A percentile compares a stretch with the other conserved stretches of the same genome.
phyloP scores from a whole-genome alignment of 106 monocot species.

The Chionographis japonica region DNA sequence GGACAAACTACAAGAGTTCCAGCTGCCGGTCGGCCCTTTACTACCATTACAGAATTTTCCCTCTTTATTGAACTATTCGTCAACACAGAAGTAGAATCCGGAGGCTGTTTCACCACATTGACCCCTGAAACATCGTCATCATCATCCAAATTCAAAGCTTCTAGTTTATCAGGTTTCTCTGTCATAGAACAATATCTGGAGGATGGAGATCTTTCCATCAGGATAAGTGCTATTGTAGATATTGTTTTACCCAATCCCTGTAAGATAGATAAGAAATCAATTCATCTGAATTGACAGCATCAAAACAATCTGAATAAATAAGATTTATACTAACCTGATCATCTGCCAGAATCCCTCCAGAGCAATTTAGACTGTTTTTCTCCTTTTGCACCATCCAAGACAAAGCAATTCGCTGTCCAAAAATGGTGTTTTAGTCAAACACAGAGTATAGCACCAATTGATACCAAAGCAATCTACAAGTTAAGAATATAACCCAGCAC shows the following conservation, averaged over 20 bases:
- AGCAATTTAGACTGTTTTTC: conserved; percentile 43
- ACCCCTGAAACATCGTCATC: conserved; percentile 14
- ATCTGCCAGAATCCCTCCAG: conserved; percentile 95
- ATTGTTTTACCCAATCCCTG: conserved; percentile 95
- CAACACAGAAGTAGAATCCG: neutral
- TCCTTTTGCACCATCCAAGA: conserved; percentile 98
- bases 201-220: conserved; percentile 64
- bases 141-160: conserved; percentile 52
- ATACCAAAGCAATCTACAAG: conserved; percentile 9
- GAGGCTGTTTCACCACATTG: conserved; percentile 10
- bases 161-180: conserved; percentile 27
- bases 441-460: neutral
- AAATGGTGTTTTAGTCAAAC: conserved; percentile 6
- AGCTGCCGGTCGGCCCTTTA: conserved; percentile 66
- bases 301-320: neutral
- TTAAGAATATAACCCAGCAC: conserved; percentile 3
- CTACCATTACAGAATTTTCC: conserved; percentile 20
- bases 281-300: neutral
- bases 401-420: conserved; percentile 76
- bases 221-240: conserved; percentile 86
- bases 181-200: conserved; percentile 13
- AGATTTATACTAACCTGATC: conserved; percentile 60
- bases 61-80: conserved; percentile 3
- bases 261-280: conserved; percentile 2
- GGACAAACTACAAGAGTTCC: conserved; percentile 97